phyloP scores from a whole-genome alignment of 2,329 filamentous ascomycete species.

The Fusarium staphyleae region DNA sequence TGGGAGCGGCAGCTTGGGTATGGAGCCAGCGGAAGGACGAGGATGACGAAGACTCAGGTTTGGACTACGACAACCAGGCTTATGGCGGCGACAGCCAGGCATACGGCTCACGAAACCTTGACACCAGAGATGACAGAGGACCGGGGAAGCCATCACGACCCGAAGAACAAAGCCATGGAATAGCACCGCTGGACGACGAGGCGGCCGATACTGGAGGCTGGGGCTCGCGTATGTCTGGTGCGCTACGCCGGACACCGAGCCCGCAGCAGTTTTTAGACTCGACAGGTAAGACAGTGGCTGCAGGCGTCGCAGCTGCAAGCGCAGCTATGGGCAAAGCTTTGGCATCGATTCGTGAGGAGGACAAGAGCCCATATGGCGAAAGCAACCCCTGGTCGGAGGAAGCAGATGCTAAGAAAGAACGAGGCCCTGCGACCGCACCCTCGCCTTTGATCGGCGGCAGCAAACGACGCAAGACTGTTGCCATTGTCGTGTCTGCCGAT shows the following conservation, averaged over 20 bases:
- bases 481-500: slow-evolving; percentile 86
- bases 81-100: slow-evolving; percentile 62
- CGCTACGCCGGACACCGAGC: slow-evolving; percentile 81
- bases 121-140: slow-evolving; percentile 45
- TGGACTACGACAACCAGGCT: slow-evolving; percentile 57
- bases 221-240: slow-evolving; percentile 80
- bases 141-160: slow-evolving; percentile 49
- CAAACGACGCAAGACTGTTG: slow-evolving; percentile 78
- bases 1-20: slow-evolving; percentile 87
- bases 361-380: slow-evolving; percentile 77
- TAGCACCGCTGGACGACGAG: slow-evolving; percentile 41
- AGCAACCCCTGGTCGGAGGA: slow-evolving; percentile 94
- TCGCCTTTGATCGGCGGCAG: slow-evolving; percentile 49
- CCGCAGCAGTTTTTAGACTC: slow-evolving; percentile 88
- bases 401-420: slow-evolving; percentile 70
- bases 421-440: slow-evolving; percentile 40
- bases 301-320: slow-evolving; percentile 82
- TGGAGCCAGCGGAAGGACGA: slow-evolving; percentile 87
- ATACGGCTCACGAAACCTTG: slow-evolving; percentile 50
- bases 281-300: slow-evolving; percentile 80
- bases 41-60: slow-evolving; percentile 66
- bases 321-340: slow-evolving; percentile 83
- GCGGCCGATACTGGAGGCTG: slow-evolving; percentile 60
- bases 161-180: slow-evolving; percentile 54
- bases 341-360: slow-evolving; percentile 83